These are phyloP conservation scores for Ambrosiella beaveri DNA, from an alignment of 2,329 filamentous ascomycete species.

Conservation along the genomic window DNA sequence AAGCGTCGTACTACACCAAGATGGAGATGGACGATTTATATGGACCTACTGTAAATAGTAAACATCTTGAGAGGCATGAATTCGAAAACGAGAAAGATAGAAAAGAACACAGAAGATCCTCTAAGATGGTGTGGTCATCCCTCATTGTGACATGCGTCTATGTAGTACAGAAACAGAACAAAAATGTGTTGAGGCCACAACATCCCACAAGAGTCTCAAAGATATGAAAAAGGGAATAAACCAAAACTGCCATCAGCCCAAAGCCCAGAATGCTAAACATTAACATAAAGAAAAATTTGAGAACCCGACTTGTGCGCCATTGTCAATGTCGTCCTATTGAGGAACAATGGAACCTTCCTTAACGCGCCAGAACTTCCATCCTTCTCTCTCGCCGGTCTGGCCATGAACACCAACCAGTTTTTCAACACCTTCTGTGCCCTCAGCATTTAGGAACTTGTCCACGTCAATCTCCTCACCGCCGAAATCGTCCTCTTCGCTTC, in stretches of 20 bases:
- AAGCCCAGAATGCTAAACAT: not conserved
- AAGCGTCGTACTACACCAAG: not conserved
- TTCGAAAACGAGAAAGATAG: not conserved
- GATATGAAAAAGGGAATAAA: not conserved
- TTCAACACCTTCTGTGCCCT: constrained; percentile 74
- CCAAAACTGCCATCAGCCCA: not conserved
- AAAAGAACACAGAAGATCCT: not conserved
- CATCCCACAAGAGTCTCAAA: not conserved
- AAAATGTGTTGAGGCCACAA: not conserved
- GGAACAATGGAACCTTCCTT: constrained; percentile 16
- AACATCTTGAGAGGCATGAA: not conserved
- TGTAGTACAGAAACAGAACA: not conserved
- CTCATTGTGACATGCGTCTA: not conserved
- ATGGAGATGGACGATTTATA: not conserved
- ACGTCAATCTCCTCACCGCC: constrained; percentile 87
- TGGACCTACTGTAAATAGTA: not conserved
- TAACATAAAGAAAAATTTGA: constrained; percentile 2
- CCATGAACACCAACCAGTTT: constrained; percentile 65
- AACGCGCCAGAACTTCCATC: constrained; percentile 75
- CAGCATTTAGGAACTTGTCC: constrained; percentile 64
- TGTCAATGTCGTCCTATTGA: not conserved
- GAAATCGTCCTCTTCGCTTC: constrained; percentile 55
- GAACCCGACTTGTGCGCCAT: not conserved
- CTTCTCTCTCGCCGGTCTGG: constrained; percentile 49
- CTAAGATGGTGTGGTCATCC: not conserved